These are phyloP conservation scores for Paraconiothyrium brasiliense DNA, from an alignment of 2,329 filamentous ascomycete genomes.

Conservation along the genomic window DNA sequence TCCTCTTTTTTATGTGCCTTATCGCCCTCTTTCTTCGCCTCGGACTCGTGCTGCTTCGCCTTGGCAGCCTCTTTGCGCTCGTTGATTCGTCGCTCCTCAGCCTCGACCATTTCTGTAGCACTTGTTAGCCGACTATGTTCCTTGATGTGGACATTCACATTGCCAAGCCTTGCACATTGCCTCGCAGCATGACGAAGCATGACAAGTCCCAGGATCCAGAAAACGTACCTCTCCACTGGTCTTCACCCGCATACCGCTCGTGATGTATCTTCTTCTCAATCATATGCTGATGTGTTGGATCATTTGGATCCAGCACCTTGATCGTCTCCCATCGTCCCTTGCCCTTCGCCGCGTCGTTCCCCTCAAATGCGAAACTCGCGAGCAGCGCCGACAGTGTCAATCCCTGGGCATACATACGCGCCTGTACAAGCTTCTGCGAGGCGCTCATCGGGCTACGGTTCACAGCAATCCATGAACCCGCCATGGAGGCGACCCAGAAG, in stretches of 20 bases:
- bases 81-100: slow-evolving; percentile 73
- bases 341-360: slow-evolving; percentile 78
- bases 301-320: slow-evolving; percentile 79
- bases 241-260: slow-evolving; percentile 86
- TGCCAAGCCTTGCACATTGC: slow-evolving; percentile 16
- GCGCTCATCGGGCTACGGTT: slow-evolving; percentile 77
- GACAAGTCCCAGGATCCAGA: slow-evolving; percentile 3
- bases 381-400: slow-evolving; percentile 86
- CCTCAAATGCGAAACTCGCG: slow-evolving; percentile 83
- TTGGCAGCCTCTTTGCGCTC: slow-evolving; percentile 54
- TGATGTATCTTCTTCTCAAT: slow-evolving; percentile 90
- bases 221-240: slow-evolving; percentile 85
- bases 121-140: slow-evolving; percentile 27
- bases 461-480: slow-evolving; percentile 76
- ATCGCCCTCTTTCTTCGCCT: slow-evolving; percentile 24
- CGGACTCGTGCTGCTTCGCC: slow-evolving; percentile 28
- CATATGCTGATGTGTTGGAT: slow-evolving; percentile 81
- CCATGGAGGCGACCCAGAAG: slow-evolving; percentile 85
- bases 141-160: slow-evolving; percentile 12
- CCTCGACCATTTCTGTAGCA: slow-evolving; percentile 77
- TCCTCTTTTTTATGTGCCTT: slow-evolving; percentile 3
- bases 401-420: slow-evolving; percentile 91
- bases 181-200: slow-evolving; percentile 26
- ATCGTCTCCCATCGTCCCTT: slow-evolving; percentile 85
- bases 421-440: slow-evolving; percentile 90